Percentiles rank a stretch among this genome's conserved stretches.
phyloP scores from a whole-genome alignment of 2,329 filamentous ascomycete genomes.

The Cladorrhinum sp. region DNA sequence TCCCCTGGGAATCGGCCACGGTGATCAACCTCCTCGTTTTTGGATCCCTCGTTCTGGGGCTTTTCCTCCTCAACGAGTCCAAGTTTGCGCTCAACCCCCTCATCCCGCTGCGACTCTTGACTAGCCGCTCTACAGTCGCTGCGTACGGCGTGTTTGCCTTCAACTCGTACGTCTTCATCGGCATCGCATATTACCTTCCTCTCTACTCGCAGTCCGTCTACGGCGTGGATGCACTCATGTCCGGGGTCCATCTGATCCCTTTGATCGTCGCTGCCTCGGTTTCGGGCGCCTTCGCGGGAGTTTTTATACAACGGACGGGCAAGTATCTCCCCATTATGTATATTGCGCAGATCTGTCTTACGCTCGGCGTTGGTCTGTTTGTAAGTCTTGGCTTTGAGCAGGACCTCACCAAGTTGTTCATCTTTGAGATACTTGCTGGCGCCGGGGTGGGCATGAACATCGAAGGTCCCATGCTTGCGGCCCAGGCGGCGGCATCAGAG shows the following conservation, averaged over 20 bases:
- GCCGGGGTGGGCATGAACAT: slow-evolving; percentile 67
- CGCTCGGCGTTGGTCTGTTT: slow-evolving; percentile 62
- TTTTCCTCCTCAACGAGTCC: slow-evolving; percentile 73
- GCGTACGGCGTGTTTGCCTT: slow-evolving; percentile 65
- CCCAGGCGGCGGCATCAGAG: slow-evolving; percentile 60
- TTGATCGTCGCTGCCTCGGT: slow-evolving; percentile 66
- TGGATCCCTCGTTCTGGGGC: slow-evolving; percentile 56
- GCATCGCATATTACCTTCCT: slow-evolving; percentile 74
- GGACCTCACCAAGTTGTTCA: slow-evolving; percentile 54
- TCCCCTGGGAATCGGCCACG: slow-evolving; percentile 71
- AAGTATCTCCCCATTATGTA: slow-evolving; percentile 62
- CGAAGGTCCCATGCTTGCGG: slow-evolving; percentile 64
- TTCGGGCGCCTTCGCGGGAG: slow-evolving; percentile 54
- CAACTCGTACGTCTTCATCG: slow-evolving; percentile 76
- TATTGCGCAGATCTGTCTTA: slow-evolving; percentile 55
- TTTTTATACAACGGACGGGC: slow-evolving; percentile 62
- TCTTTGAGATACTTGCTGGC: slow-evolving; percentile 62
- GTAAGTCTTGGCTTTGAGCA: slow-evolving; percentile 55
- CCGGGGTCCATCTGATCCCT: slow-evolving; percentile 72
- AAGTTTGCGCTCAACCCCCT: slow-evolving; percentile 73
- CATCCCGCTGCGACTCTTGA: slow-evolving; percentile 72
- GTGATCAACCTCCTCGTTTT: slow-evolving; percentile 78
- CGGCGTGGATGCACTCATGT: slow-evolving; percentile 64
- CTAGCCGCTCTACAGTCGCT: slow-evolving; percentile 61
- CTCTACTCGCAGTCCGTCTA: slow-evolving; percentile 81